Conservation (phyloP, 164 flowering plant genomes). For the Magnolia kwangsiensis region DNA sequence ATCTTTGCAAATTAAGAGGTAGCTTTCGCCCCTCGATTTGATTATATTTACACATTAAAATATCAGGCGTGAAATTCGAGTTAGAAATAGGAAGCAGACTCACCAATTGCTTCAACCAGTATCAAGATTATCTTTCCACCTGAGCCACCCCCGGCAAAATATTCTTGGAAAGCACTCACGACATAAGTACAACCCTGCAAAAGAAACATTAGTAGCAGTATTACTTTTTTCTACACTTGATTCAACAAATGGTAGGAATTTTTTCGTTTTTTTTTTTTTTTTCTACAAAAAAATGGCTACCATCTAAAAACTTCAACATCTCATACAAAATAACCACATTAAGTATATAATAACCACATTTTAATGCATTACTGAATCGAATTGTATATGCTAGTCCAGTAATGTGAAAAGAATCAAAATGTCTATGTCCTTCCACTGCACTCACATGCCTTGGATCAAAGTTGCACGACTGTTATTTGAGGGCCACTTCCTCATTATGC, state of each 20-base stretch:
- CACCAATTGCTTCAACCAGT: slow-evolving; percentile 77
- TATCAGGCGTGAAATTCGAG: background rate
- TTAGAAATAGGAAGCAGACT: slow-evolving; percentile 5
- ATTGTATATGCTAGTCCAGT: background rate
- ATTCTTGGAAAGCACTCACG: slow-evolving; percentile 43
- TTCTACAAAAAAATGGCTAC: background rate
- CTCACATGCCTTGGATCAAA: too few relatives aligned
- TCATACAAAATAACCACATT: too few relatives aligned
- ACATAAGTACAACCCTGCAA: slow-evolving; percentile 73
- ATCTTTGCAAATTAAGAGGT: background rate
- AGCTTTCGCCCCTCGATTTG: background rate
- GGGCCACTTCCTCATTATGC: too few relatives aligned
- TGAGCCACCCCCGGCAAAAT: slow-evolving; percentile 28
- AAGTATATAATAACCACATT: too few relatives aligned
- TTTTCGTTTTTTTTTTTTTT: background rate
- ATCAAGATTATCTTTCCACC: slow-evolving; percentile 44
- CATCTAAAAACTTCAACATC: background rate
- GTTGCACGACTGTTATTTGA: too few relatives aligned
- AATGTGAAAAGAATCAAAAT: background rate
- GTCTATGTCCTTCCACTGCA: too few relatives aligned
- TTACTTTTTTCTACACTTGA: background rate
- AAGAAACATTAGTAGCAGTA: background rate
- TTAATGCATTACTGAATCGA: background rate
- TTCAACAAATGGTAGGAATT: background rate
- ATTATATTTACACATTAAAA: background rate